Conservation (phyloP, 2,329 filamentous ascomycete genomes). For the Pseudocercospora ulei region DNA sequence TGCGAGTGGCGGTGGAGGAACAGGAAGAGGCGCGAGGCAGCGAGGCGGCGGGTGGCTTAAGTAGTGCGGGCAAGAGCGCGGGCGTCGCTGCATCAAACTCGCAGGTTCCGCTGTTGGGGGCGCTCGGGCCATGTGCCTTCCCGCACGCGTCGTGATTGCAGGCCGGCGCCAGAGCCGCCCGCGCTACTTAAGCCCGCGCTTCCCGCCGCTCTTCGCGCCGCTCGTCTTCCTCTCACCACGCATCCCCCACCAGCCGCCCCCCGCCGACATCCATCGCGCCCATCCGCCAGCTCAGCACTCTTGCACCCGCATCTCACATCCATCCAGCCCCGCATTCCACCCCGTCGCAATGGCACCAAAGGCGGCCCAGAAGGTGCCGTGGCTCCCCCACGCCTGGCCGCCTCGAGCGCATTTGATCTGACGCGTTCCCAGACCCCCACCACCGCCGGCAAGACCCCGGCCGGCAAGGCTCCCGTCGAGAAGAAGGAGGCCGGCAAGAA, state of each 20-base stretch:
- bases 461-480: slow-evolving; percentile 73
- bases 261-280: slow-evolving; percentile 26
- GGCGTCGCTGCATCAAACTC: slow-evolving; percentile 14
- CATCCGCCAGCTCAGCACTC: slow-evolving; percentile 28
- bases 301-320: slow-evolving; percentile 30
- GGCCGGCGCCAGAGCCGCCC: slow-evolving; percentile 13
- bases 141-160: slow-evolving; percentile 15
- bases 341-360: slow-evolving; percentile 82
- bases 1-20: slow-evolving; percentile 35
- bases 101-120: slow-evolving; percentile 7
- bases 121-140: slow-evolving; percentile 14
- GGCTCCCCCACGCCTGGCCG: slow-evolving; percentile 5
- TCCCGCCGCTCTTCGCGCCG: slow-evolving; percentile 19
- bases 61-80: slow-evolving; percentile 17
- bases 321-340: slow-evolving; percentile 27
- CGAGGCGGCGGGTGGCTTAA: slow-evolving; percentile 17
- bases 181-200: slow-evolving; percentile 18
- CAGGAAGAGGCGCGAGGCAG: slow-evolving; percentile 28
- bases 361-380: slow-evolving; percentile 66
- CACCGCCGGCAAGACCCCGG: slow-evolving; percentile 83
- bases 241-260: slow-evolving; percentile 31
- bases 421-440: slow-evolving; percentile 58
- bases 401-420: slow-evolving; percentile 18
- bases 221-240: slow-evolving; percentile 34
- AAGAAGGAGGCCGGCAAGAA: slow-evolving; percentile 99